Evolutionary conservation across 106 monocot genomes (phyloP).

Genomic region (Chionographis japonica): DNA sequence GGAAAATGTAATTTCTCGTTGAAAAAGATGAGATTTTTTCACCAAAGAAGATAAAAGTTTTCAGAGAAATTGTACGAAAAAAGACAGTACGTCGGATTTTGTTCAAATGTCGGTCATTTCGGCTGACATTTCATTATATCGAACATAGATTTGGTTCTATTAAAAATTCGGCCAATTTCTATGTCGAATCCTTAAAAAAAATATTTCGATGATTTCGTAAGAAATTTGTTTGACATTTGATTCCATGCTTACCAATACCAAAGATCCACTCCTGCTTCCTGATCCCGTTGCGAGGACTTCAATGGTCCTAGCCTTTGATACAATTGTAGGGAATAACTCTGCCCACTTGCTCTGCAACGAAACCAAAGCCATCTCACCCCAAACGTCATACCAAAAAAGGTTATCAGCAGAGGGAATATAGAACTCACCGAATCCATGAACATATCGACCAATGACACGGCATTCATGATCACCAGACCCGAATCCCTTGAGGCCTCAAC

Average conservation of each 20-base stretch:
- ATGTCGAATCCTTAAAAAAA: too few relatives aligned
- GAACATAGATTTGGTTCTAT: too few relatives aligned
- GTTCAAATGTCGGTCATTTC: too few relatives aligned
- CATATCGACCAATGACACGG: slow-evolving; percentile 66
- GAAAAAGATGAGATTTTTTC: too few relatives aligned
- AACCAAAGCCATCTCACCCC: background rate
- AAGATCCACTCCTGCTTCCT: slow-evolving; percentile 53
- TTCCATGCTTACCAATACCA: slow-evolving; percentile 54
- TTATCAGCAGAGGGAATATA: background rate
- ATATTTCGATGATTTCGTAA: too few relatives aligned
- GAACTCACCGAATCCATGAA: slow-evolving; percentile 78
- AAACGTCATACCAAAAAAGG: background rate
- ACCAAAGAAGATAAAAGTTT: too few relatives aligned
- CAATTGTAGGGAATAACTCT: slow-evolving; percentile 80
- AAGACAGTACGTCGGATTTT: too few relatives aligned
- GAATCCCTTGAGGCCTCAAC: slow-evolving; percentile 72
- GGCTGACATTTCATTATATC: background rate
- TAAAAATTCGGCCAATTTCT: too few relatives aligned
- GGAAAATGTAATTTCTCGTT: background rate
- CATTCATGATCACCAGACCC: slow-evolving; percentile 50
- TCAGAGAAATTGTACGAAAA: too few relatives aligned
- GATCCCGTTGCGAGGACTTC: slow-evolving; percentile 62
- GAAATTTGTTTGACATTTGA: background rate
- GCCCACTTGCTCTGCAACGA: slow-evolving; percentile 66
- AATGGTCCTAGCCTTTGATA: slow-evolving; percentile 69